These are phyloP conservation scores for Taxillus chinensis DNA, from an alignment of 164 flowering plant genomes.

Conservation along the genomic window DNA sequence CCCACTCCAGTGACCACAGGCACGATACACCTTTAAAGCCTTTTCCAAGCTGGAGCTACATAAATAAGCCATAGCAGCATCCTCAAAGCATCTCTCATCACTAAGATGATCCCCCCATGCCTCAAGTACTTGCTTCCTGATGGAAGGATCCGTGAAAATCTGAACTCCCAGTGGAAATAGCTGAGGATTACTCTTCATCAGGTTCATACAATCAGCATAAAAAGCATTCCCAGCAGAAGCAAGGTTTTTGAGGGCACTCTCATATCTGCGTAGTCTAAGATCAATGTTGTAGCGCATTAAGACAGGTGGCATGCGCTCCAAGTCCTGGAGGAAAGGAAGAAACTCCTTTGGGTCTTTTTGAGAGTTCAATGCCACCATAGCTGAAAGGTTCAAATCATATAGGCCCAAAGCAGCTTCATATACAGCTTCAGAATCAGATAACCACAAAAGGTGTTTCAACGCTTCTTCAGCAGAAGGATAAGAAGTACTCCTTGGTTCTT, in stretches of 20 bases:
- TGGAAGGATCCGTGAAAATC: conserved; percentile 42
- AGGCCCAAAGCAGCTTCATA: conserved; percentile 92
- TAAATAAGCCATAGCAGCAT: conserved; percentile 78
- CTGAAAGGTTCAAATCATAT: conserved; percentile 90
- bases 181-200: conserved; percentile 70
- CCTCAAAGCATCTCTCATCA: conserved; percentile 63
- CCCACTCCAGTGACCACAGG: conserved; percentile 78
- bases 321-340: conserved; percentile 83
- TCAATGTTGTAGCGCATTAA: conserved; percentile 80
- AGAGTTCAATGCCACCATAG: conserved; percentile 91
- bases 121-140: conserved; percentile 61
- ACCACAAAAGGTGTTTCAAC: conserved; percentile 87
- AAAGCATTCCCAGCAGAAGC: conserved; percentile 72
- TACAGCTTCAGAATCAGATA: conserved; percentile 77
- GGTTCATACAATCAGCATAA: conserved; percentile 62
- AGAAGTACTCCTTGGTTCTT: conserved; percentile 28
- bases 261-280: conserved; percentile 61
- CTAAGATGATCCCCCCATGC: conserved; percentile 90
- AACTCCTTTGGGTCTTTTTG: conserved; percentile 94
- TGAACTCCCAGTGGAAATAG: conserved; percentile 76
- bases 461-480: conserved; percentile 95
- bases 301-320: conserved; percentile 51
- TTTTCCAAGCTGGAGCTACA: conserved; percentile 67
- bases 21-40: conserved; percentile 80
- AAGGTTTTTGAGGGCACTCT: conserved; percentile 72